Evolutionary conservation across 306 rosid species (phyloP).

Genomic region (Cyclanthera cordifolia): DNA sequence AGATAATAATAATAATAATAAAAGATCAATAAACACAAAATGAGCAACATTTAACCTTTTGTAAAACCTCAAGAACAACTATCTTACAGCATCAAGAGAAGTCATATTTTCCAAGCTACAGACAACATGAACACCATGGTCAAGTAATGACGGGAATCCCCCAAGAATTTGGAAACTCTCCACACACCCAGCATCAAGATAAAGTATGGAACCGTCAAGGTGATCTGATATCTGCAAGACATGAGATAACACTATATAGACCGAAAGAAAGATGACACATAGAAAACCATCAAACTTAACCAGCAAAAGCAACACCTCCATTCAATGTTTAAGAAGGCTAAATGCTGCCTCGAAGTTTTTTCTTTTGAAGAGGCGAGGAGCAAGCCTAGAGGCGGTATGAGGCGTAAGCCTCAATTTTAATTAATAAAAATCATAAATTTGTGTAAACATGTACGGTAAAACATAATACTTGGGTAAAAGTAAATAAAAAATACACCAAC

Average conservation of each 20-base stretch:
- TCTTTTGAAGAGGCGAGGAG: too few relatives aligned
- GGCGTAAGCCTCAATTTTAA: too few relatives aligned
- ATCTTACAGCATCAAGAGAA: constrained; percentile 49
- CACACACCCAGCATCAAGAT: constrained; percentile 70
- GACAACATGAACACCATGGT: constrained; percentile 55
- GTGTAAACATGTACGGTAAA: too few relatives aligned
- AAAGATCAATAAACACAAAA: neutral
- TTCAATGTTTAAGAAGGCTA: too few relatives aligned
- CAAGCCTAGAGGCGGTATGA: too few relatives aligned
- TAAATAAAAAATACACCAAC: too few relatives aligned
- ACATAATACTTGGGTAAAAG: too few relatives aligned
- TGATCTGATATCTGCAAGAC: constrained; percentile 53
- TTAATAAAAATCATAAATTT: too few relatives aligned
- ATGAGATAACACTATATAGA: neutral
- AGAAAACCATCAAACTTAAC: neutral
- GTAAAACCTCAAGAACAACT: constrained; percentile 9
- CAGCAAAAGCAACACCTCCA: too few relatives aligned
- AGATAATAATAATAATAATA: neutral
- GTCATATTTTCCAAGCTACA: constrained; percentile 64
- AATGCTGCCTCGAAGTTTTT: too few relatives aligned
- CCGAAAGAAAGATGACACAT: neutral
- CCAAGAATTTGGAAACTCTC: constrained; percentile 75
- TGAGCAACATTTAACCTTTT: constrained; percentile 12
- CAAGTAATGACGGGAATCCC: constrained; percentile 58
- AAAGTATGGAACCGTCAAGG: constrained; percentile 57